phyloP scores from a whole-genome alignment of 371 early-diverging fungal species.

The Actinomortierella wolfii region DNA sequence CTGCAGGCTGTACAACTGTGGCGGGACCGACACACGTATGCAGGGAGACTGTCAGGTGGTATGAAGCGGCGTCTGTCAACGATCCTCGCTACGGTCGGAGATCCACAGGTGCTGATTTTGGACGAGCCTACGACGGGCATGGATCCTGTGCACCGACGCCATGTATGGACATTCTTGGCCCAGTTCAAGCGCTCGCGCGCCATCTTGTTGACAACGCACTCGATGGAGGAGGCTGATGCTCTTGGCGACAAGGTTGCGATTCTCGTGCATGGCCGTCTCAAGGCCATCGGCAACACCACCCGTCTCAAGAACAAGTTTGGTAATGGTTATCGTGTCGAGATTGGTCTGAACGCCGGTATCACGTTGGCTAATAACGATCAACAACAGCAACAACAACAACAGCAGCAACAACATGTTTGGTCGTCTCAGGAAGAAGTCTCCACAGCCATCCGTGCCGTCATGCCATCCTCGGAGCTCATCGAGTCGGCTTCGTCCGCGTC shows the following conservation, averaged over 20 bases:
- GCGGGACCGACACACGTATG: conserved; percentile 43
- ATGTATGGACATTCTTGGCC: conserved; percentile 75
- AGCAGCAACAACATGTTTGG: conserved; percentile 4
- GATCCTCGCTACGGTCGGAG: conserved; percentile 70
- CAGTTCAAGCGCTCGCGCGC: conserved; percentile 70
- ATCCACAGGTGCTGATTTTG: conserved; percentile 57
- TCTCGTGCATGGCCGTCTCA: conserved; percentile 67
- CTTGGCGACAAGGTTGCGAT: conserved; percentile 68
- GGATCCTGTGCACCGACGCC: conserved; percentile 73
- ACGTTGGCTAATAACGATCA: conserved; percentile 5
- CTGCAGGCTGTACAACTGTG: conserved; percentile 52
- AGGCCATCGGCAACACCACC: conserved; percentile 68
- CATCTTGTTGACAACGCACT: conserved; percentile 71
- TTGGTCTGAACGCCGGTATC: conserved; percentile 28
- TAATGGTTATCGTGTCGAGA: conserved; percentile 60
- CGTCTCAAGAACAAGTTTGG: conserved; percentile 72
- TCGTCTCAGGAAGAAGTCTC: conserved; percentile 24
- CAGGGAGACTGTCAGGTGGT: conserved; percentile 49
- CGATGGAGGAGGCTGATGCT: conserved; percentile 79
- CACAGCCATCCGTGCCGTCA: conserved; percentile 11
- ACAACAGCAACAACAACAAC: not conserved
- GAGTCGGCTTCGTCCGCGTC: conserved; percentile 51
- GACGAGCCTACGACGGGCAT: conserved; percentile 63
- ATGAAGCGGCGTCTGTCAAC: conserved; percentile 74
- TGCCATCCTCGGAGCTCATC: conserved; percentile 56